Conservation (phyloP, 208 protist genomes). For the Trypanosoma caninum region DNA sequence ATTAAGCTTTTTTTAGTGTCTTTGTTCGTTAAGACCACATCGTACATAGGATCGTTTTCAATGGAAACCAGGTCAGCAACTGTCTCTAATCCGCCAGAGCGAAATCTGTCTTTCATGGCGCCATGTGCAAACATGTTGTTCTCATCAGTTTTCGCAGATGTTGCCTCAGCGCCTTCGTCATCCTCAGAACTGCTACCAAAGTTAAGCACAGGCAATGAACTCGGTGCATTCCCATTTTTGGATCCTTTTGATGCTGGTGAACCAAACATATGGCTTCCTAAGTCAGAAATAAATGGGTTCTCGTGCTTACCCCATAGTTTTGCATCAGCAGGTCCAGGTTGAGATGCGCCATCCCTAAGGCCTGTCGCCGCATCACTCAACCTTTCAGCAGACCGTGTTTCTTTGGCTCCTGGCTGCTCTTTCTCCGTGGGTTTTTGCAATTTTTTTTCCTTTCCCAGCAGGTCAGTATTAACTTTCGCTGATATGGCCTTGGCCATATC, state of each 20-base stretch:
- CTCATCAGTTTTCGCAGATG: neutral
- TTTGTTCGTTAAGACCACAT: neutral
- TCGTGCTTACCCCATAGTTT: no score
- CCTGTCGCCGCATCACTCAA: slow-evolving; percentile 24
- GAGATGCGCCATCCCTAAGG: neutral
- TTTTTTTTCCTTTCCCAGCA: slow-evolving; percentile 20
- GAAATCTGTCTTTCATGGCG: no score
- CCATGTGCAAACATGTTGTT: neutral
- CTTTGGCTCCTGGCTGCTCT: slow-evolving; percentile 43
- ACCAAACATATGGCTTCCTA: slow-evolving; percentile 17
- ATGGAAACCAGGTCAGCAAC: slow-evolving; percentile 5
- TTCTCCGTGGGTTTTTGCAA: slow-evolving; percentile 33
- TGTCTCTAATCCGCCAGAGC: neutral
- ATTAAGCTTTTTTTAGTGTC: neutral
- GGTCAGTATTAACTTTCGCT: slow-evolving; percentile 16
- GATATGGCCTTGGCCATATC: slow-evolving; percentile 24
- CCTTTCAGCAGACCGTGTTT: slow-evolving; percentile 59
- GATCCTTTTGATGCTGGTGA: slow-evolving; percentile 10
- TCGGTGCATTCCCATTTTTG: slow-evolving; percentile 14
- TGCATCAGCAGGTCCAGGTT: no score
- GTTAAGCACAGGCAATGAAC: slow-evolving; percentile 55
- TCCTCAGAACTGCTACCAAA: slow-evolving; percentile 35
- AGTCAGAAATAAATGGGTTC: neutral
- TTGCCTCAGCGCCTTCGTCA: slow-evolving; percentile 4
- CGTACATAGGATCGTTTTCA: slow-evolving; percentile 19